phyloP scores from a whole-genome alignment of 495 filamentous ascomycete genomes.

The Halenospora varia region DNA sequence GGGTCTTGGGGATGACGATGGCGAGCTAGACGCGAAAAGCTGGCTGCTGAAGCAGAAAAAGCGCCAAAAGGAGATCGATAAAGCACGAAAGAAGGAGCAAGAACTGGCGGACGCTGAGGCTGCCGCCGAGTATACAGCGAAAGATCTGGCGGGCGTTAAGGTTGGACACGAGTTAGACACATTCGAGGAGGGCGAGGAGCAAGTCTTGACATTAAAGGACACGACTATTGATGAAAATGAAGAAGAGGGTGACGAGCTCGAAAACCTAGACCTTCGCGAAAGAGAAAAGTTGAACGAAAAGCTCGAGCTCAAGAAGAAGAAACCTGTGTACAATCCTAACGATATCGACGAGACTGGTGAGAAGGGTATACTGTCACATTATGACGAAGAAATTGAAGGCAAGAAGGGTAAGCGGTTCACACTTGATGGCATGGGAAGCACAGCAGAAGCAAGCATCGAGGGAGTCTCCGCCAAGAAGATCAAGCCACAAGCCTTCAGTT shows the following conservation, averaged over 20 bases:
- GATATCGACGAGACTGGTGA: constrained; percentile 57
- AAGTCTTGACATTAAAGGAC: constrained; percentile 89
- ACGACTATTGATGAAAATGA: constrained; percentile 79
- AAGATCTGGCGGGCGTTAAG: constrained; percentile 83
- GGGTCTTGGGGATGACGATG: constrained; percentile 67
- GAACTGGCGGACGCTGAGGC: constrained; percentile 59
- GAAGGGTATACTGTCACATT: constrained; percentile 71
- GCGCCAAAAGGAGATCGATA: constrained; percentile 83
- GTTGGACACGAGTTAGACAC: constrained; percentile 79
- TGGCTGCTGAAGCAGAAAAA: constrained; percentile 90
- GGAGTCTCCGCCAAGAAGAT: constrained; percentile 51
- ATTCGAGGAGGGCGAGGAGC: constrained; percentile 75
- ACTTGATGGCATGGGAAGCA: constrained; percentile 69
- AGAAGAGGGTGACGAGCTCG: constrained; percentile 88
- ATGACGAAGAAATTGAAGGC: constrained; percentile 91
- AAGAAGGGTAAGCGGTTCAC: constrained; percentile 90
- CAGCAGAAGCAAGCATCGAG: constrained; percentile 46
- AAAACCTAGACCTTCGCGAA: constrained; percentile 75
- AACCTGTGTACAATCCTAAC: constrained; percentile 82
- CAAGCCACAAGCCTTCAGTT: constrained; percentile 66
- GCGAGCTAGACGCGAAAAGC: constrained; percentile 70
- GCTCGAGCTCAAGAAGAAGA: constrained; percentile 86
- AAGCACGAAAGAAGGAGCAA: constrained; percentile 65
- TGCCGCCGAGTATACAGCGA: constrained; percentile 65
- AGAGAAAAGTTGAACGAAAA: constrained; percentile 72